A percentile compares a stretch with the other conserved stretches of the same genome.
These are phyloP conservation scores for Fusarium tanahbumbuense DNA, from an alignment of 2,329 filamentous ascomycete genomes.

Conservation along the genomic window DNA sequence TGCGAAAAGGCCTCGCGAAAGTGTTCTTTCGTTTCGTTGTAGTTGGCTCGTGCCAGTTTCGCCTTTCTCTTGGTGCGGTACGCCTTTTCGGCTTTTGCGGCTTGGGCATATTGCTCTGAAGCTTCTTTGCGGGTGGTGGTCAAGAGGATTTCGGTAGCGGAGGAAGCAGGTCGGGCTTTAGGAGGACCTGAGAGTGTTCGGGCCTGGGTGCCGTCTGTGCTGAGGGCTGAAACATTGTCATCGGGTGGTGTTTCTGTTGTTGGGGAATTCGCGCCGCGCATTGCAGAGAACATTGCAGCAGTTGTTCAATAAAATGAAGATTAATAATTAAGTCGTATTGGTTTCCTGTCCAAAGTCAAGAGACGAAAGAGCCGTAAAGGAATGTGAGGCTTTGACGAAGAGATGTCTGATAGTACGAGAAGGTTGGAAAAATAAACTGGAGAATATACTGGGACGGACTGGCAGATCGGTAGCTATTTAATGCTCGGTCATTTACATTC, in stretches of 20 bases:
- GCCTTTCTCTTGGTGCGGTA: slow-evolving; percentile 21
- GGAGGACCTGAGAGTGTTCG: neutral
- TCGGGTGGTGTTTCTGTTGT: neutral
- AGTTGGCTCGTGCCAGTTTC: slow-evolving; percentile 8
- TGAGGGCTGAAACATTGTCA: neutral
- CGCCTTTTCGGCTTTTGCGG: slow-evolving; percentile 15
- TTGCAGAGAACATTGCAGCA: neutral
- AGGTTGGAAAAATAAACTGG: neutral
- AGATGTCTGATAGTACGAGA: neutral
- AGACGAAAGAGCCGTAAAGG: neutral
- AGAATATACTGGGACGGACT: neutral
- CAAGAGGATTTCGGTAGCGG: slow-evolving; percentile 2
- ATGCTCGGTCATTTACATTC: neutral
- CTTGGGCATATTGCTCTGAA: slow-evolving; percentile 14
- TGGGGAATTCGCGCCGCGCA: neutral
- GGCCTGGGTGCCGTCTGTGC: neutral
- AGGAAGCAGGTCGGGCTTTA: neutral
- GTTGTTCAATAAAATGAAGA: neutral
- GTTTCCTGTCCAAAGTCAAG: too few relatives aligned
- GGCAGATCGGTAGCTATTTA: neutral
- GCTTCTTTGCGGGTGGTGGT: slow-evolving; percentile 4
- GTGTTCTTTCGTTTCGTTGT: slow-evolving; percentile 10
- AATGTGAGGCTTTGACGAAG: neutral
- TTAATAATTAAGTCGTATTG: neutral
- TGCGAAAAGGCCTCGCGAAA: slow-evolving; percentile 6